Evolutionary conservation across 1,284 basidiomycete genomes (phyloP), one percentile per base, ranked within the genome.

Genomic region (Malassezia yamatoensis): DNA sequence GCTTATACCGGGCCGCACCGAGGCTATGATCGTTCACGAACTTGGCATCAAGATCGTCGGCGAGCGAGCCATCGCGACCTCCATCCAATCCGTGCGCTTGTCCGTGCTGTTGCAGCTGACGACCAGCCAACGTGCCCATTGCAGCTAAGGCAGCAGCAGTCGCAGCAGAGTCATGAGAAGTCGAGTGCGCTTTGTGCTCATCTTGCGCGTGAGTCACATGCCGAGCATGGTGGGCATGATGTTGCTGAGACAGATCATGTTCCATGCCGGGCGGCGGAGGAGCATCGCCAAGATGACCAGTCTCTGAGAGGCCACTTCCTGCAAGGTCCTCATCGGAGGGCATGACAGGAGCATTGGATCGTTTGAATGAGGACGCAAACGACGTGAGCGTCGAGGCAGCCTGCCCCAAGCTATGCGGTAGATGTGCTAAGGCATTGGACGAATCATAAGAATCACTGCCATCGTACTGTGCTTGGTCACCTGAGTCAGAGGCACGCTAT

Each of bases 351-450:
- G 43, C 37, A 15, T 51, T 51, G n/a, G 60, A 57, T 21, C 67
- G 68, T 54, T 68, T 70, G 51, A 68, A 67, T 1, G 58, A 59
- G 11, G 61, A 61, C 5, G 67, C 69, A 43, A 70, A 65, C 46
- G 60, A 63, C 2, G 64, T 71, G 32, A 70, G 54, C 18, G 68
- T 65, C 45, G 63, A 63, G 1, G 69, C 67, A 5, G 67, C 66
- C 47, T 70, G 68, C 1, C 65, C 68, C 11, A 68, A 36, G 24
- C 61, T 56, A 7, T 57, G 50, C 5, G 62, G 62, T 7, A 64
- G 49, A 21, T 58, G 50, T 6, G 53, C 60, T 6, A 64, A 54
- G 24, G 61, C 48, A 46, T 46, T 44, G 5, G 35, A 42, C 38
- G 57, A 46, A 32, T 37, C 54, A 41, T 48, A 60, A 42, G 39